A percentile compares a stretch with the other conserved stretches of the same genome.
Evolutionary conservation across 1,284 basidiomycete species (phyloP).

Genomic region (Ceratobasidium sp.): DNA sequence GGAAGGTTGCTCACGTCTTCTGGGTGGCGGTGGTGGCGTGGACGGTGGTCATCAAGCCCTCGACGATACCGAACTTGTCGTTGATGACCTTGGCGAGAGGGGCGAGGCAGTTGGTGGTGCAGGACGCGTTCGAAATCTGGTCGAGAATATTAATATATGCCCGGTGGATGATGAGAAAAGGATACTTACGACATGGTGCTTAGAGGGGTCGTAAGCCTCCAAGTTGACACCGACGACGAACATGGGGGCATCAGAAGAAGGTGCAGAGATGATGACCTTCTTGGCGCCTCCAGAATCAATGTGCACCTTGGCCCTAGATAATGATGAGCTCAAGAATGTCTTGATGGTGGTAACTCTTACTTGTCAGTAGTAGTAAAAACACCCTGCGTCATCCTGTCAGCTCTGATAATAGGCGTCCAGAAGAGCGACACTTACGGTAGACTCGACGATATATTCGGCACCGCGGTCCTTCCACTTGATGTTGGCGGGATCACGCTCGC

Average conservation of each 20-base stretch:
- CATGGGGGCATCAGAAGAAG: slow-evolving; percentile 99
- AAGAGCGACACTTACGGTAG: slow-evolving; percentile 69
- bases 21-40: slow-evolving; percentile 98
- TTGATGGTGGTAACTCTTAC: slow-evolving; percentile 55
- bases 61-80: slow-evolving; percentile 95
- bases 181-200: slow-evolving; percentile 81
- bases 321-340: slow-evolving; percentile 40
- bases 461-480: slow-evolving; percentile 87
- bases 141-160: neutral
- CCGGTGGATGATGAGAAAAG: slow-evolving; percentile 37
- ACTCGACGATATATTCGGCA: slow-evolving; percentile 96
- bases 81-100: slow-evolving; percentile 98
- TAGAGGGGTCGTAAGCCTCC: slow-evolving; percentile 85
- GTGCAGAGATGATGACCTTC: slow-evolving; percentile 99
- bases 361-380: slow-evolving; percentile 97
- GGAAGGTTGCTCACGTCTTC: slow-evolving; percentile 59
- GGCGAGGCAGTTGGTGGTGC: slow-evolving; percentile 99
- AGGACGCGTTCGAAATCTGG: slow-evolving; percentile 97
- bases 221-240: slow-evolving; percentile 97
- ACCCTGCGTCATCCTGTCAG: slow-evolving; percentile 64
- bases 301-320: slow-evolving; percentile 84
- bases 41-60: slow-evolving; percentile 99
- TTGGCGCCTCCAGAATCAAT: slow-evolving; percentile 96
- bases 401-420: neutral
- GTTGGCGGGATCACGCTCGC: slow-evolving; percentile 86